Evolutionary conservation across 257 asterid species (phyloP), one percentile per base, ranked within the genome.

Genomic region (Solanum bulbocastanum): DNA sequence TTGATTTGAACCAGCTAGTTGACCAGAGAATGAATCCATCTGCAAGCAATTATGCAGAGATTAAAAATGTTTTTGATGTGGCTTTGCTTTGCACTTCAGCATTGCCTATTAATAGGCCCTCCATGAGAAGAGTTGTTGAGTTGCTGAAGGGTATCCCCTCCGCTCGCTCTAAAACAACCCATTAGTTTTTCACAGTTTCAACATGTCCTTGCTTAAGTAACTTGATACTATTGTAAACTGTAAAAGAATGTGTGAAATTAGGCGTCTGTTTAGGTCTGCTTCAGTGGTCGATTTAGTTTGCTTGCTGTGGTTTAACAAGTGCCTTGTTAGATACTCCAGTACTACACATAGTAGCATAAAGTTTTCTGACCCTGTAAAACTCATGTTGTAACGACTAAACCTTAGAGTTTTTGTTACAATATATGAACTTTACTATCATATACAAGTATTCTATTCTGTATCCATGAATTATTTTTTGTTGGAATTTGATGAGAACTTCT

Each of bases 41-140:
- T 1, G 56, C 89, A 15, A 66, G 91, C 33, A 89, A 93, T 5
- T 88, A 89, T 66, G 86, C 90, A 23, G 93, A 93, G 90, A 92
- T 94, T 85, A 91, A 87, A 90, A 90, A 75, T 88, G 90, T 93
- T 35, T 62, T 95, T 78, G 90, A 93, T 23, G 94, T 95, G 86
- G 96, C 97, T 62, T 86, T 93, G 73, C 91, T 88, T 23, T 95
- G 98, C 88, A 93, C 93, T 36, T 91, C 95, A 13, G 92, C 91
- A 65, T 89, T 90, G 87, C 98, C 98, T 10, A 72, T 88, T 58
- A 90, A 90, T 89, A 91, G 98, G 87, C 98, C 98, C 10, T 93
- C 98, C 89, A 94, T 95, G 98, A 92, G 96, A 92, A 93, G 92
- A 90, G 97, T 94, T 32, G 94, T 93, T 32, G 98, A 95, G 88